Evolutionary conservation across 768 basidiomycete species (phyloP).

Genomic region (Tubosaeta sp.): DNA sequence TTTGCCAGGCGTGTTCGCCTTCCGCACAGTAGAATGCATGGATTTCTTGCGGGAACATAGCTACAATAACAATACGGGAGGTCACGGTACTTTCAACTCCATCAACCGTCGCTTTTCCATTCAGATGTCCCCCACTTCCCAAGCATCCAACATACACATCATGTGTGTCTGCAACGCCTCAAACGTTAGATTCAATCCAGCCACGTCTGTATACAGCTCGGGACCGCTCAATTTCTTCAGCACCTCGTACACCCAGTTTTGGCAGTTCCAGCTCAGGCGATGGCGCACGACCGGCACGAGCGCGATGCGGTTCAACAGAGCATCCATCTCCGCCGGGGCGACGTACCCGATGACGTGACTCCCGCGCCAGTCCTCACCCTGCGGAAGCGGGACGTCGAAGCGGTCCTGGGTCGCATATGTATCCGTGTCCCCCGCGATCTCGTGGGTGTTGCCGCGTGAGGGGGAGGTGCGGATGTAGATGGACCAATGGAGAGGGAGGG

Average conservation of each 20-base stretch:
- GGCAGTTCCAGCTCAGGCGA: slow-evolving; percentile 23
- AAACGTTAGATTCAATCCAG: slow-evolving; percentile 19
- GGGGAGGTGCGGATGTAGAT: slow-evolving; percentile 23
- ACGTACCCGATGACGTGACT: slow-evolving; percentile 19
- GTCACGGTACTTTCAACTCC: neutral
- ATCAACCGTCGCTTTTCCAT: neutral
- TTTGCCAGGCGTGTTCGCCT: no score
- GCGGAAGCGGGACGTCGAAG: slow-evolving; percentile 10
- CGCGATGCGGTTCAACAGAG: slow-evolving; percentile 11
- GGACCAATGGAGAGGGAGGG: slow-evolving; percentile 24
- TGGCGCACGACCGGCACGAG: slow-evolving; percentile 13
- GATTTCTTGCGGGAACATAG: neutral
- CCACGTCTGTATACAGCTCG: slow-evolving; percentile 17
- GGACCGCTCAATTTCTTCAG: slow-evolving; percentile 6
- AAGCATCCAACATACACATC: slow-evolving; percentile 20
- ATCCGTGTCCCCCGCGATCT: slow-evolving; percentile 24
- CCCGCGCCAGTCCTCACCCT: slow-evolving; percentile 21
- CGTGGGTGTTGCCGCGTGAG: slow-evolving; percentile 18
- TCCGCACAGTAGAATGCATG: no score
- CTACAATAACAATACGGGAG: neutral
- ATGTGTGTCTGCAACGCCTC: slow-evolving; percentile 1
- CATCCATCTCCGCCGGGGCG: slow-evolving; percentile 6
- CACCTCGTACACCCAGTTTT: slow-evolving; percentile 27
- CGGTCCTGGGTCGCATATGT: slow-evolving; percentile 15
- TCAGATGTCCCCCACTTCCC: slow-evolving; percentile 26